Base-by-base conservation (phyloP, 306 rosid species). In the Dryas alaskensis region DNA sequence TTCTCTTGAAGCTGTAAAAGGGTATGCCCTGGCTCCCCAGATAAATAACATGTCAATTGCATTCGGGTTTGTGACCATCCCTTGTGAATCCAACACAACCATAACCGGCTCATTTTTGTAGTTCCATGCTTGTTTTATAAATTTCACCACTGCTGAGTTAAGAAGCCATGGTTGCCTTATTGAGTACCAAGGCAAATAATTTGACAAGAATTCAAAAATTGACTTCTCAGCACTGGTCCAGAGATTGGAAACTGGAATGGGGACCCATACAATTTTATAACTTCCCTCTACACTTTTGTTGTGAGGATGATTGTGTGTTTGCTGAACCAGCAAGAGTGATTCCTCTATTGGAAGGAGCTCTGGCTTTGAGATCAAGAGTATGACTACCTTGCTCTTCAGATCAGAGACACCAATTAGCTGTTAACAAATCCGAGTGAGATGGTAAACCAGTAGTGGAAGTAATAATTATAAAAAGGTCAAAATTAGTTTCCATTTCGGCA, bases 221-320 rank as follows among this genome's bases (percentile, higher is more conserved):
- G 9, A 70, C 57, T 79, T 80, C 58, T 90, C 96, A 10, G 84
- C 79, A 5, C 78, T 83, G 52, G 85, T 87, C 96, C 96, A 90
- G n/a, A 43, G 50, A 65, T 55, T 64, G 45, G 92, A 82, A 72
- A 52, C 75, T 64, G 90, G 76, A 83, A 86, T 80, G 43, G 96
- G 92, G 72, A 86, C 45, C 96, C 96, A 90, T 37, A 86, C 75
- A 72, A 90, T 75, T 80, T 73, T 72, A n/a, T 79, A 86, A 44
- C 70, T 78, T 72, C 63, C 86, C 60, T 47, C 76, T 22, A 69
- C 55, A n/a, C 11, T 61, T 64, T 77, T 83, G 71, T 69, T 75
- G 72, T 72, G 58, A 65, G 82, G 88, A 84, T 83, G 87, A 71
- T 83, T 81, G 72, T 62, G 66, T 80, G 89, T 87, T 86, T 87